Base-by-base conservation (phyloP, 495 filamentous ascomycete species). In the Hyaloscypha finlandica region DNA sequence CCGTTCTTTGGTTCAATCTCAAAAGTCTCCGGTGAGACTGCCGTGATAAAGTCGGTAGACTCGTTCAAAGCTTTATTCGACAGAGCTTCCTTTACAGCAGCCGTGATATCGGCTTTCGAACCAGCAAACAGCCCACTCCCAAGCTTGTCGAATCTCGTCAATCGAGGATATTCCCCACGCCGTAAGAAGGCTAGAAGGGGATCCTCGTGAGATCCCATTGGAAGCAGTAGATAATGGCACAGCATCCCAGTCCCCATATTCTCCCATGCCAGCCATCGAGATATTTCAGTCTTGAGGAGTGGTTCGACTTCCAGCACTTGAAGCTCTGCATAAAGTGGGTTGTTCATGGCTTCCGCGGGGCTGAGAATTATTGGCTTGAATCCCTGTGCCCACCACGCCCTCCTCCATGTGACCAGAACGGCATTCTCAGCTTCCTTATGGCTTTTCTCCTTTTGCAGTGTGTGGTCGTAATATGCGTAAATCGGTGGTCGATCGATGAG, bases 321-420 rank as follows among this genome's bases (percentile, higher is more conserved):
- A 59, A 92, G 76, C 59, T 83, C 79, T 72, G 90, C 83, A 73
- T 94, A 97, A 11, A 92, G 74, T 0, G 89, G 90, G 70, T 96
- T 93, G 70, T 90, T 89, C 85, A 90, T 90, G 11, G 94, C 94
- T 74, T 98, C 95, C 12, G 85, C 88, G 30, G 85, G 84, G 31
- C 90, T 87, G 64, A 99, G 78, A 52, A 98, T 88, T 14, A 95
- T 82, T 1, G 95, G 95, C 60, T 83, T 88, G 75, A 99, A 97
- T 8, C 95, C 95, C 69, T 94, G 85, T 14, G 93, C 93, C 88
- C 91, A 97, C 91, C 93, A 97, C 8, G 94, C 95, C 60, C 93
- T 83, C 63, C 93, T 85, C 95, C 95, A 99, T 62, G 90, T 86
- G 61, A 96, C 83, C 45, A 99, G 80, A 55, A 99, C 78, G 70